Conservation (phyloP, 192 early-diverging fungal species). For the Backusella australiensis region DNA sequence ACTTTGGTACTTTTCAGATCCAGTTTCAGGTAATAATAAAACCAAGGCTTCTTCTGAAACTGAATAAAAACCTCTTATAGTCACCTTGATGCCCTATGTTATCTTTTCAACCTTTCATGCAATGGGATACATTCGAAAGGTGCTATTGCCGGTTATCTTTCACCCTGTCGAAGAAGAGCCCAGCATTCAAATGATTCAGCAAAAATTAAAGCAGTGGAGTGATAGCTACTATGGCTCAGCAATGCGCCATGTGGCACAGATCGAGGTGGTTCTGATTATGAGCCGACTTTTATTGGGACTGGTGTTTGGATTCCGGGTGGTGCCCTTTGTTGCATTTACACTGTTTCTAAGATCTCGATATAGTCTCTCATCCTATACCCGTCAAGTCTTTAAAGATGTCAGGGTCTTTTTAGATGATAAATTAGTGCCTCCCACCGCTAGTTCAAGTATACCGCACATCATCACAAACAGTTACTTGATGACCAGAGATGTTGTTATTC, state of each 20-base stretch:
- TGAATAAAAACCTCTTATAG: constrained; percentile 27
- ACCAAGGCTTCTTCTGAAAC: background rate
- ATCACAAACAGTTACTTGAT: constrained; percentile 40
- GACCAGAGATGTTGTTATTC: constrained; percentile 23
- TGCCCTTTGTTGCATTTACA: constrained; percentile 51
- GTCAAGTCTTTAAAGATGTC: constrained; percentile 35
- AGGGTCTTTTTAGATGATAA: background rate
- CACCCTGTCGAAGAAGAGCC: constrained; percentile 40
- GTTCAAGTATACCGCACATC: constrained; percentile 40
- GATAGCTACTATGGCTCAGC: constrained; percentile 60
- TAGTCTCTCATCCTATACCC: constrained; percentile 53
- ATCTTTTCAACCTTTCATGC: constrained; percentile 76
- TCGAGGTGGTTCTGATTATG: constrained; percentile 70
- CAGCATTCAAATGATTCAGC: constrained; percentile 37
- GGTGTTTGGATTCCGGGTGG: constrained; percentile 23
- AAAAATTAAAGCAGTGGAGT: constrained; percentile 49
- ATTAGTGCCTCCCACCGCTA: constrained; percentile 38
- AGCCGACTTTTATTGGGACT: constrained; percentile 52
- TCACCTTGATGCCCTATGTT: constrained; percentile 62
- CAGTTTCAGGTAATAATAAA: constrained; percentile 54
- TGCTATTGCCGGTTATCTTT: constrained; percentile 58
- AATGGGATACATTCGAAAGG: constrained; percentile 63
- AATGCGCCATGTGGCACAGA: constrained; percentile 59
- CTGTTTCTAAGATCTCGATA: constrained; percentile 75
- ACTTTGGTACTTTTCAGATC: constrained; percentile 62